Evolutionary conservation across 768 basidiomycete species (phyloP).

Genomic region (Tubosaeta sp.): DNA sequence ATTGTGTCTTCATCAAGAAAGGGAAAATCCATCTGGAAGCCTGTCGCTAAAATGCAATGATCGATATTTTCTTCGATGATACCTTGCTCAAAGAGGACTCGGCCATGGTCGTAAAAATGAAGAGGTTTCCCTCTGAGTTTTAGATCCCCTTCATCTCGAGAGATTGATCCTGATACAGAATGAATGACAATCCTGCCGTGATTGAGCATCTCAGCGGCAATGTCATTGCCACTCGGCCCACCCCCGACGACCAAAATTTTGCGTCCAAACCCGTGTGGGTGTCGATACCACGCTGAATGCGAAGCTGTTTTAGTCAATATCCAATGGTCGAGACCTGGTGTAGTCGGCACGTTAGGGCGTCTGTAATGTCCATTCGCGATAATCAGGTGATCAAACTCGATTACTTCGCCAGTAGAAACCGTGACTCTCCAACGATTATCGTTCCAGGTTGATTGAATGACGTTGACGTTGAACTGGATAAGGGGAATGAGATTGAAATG

Average conservation of each 20-base stretch:
- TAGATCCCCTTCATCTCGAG: slow-evolving; percentile 32
- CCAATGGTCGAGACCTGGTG: slow-evolving; percentile 62
- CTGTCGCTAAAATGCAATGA: slow-evolving; percentile 70
- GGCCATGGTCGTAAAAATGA: slow-evolving; percentile 39
- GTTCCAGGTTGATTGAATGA: slow-evolving; percentile 44
- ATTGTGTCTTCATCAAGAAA: slow-evolving; percentile 46
- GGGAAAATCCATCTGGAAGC: slow-evolving; percentile 62
- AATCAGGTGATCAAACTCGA: slow-evolving; percentile 59
- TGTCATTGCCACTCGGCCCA: slow-evolving; percentile 69
- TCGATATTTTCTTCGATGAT: slow-evolving; percentile 51
- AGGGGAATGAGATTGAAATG: slow-evolving; percentile 57
- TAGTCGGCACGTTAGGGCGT: slow-evolving; percentile 56
- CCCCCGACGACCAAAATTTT: slow-evolving; percentile 45
- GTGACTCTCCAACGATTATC: slow-evolving; percentile 47
- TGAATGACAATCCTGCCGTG: slow-evolving; percentile 48
- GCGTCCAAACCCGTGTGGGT: slow-evolving; percentile 37
- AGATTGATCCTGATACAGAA: slow-evolving; percentile 40
- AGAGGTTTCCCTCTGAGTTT: slow-evolving; percentile 41
- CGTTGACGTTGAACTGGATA: slow-evolving; percentile 60
- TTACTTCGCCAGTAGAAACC: slow-evolving; percentile 33
- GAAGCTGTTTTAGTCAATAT: slow-evolving; percentile 44
- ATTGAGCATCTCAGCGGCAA: slow-evolving; percentile 53
- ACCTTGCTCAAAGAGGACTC: slow-evolving; percentile 58
- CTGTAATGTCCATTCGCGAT: slow-evolving; percentile 76
- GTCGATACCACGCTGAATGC: slow-evolving; percentile 70